A percentile compares a stretch with the other conserved stretches of the same genome.
Conservation (phyloP, 202 grass and related monocot species). For the Schoenoplectus triqueter region DNA sequence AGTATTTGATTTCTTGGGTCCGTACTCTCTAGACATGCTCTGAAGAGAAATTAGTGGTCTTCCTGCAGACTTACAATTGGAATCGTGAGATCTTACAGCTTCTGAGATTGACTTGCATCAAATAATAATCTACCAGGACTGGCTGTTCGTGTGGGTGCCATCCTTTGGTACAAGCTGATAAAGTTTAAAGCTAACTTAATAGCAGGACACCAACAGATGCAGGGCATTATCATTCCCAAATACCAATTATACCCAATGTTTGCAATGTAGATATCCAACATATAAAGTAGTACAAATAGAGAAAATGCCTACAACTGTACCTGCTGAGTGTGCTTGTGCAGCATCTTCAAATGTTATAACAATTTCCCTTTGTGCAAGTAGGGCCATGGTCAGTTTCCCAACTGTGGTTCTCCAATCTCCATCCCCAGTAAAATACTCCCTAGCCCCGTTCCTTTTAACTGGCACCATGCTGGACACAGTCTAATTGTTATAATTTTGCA, state of each 20-base stretch:
- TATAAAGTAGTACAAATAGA: not conserved
- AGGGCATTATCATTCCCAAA: not conserved
- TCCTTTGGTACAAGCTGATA: not conserved
- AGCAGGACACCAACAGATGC: not conserved
- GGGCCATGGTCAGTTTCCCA: not conserved
- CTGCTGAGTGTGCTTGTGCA: not conserved
- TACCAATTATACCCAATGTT: not conserved
- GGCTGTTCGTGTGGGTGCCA: not conserved
- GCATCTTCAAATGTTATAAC: too few species aligned
- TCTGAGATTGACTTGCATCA: constrained; percentile 12
- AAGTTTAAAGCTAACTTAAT: not conserved
- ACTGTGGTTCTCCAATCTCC: not conserved
- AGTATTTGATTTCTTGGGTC: too few species aligned
- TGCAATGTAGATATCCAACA: not conserved
- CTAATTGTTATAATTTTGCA: constrained; percentile 8
- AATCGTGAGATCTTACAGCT: not conserved
- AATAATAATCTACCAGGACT: not conserved
- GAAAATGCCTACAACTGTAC: not conserved
- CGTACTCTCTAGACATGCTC: too few species aligned
- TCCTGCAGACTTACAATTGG: not conserved
- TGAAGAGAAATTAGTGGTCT: not conserved
- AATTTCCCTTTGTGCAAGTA: too few species aligned
- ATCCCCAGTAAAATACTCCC: not conserved
- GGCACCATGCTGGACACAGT: not conserved
- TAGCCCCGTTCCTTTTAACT: not conserved